Evolutionary conservation across 306 rosid species (phyloP).

Genomic region (Dalbergia oliveri): DNA sequence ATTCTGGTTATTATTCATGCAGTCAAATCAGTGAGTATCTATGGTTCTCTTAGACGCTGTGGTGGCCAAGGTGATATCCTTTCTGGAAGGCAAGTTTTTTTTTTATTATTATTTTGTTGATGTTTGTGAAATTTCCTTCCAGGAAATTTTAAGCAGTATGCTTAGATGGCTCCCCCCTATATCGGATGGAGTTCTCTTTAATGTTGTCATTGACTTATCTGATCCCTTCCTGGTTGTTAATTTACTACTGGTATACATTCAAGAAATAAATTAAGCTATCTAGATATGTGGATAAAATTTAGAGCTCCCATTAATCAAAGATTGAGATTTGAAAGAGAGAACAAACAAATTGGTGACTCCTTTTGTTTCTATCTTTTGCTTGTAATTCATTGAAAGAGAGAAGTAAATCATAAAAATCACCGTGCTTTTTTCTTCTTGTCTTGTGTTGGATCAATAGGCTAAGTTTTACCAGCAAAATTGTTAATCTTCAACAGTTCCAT

Average conservation of each 20-base stretch:
- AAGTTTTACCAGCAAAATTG: too few relatives aligned
- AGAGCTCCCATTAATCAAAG: too few relatives aligned
- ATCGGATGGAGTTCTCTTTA: not conserved
- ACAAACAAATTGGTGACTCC: too few relatives aligned
- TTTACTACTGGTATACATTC: constrained; percentile 21
- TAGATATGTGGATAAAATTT: too few relatives aligned
- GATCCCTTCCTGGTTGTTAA: not conserved
- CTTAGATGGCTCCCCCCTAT: constrained; percentile 4
- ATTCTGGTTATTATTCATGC: constrained; percentile 44
- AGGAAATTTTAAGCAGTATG: not conserved
- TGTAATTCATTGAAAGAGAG: too few relatives aligned
- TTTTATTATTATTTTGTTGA: not conserved
- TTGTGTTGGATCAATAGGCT: too few relatives aligned
- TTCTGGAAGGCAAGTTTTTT: constrained; percentile 86
- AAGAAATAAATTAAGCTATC: not conserved
- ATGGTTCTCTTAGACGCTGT: constrained; percentile 93
- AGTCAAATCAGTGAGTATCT: constrained; percentile 82
- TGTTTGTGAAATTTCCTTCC: constrained; percentile 6
- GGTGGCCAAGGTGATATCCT: constrained; percentile 98
- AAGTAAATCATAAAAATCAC: too few relatives aligned
- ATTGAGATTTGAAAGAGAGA: too few relatives aligned
- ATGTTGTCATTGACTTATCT: too few relatives aligned
- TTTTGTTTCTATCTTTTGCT: too few relatives aligned
- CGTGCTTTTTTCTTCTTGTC: too few relatives aligned
- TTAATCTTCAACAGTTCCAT: too few relatives aligned